Conservation (phyloP, 805 yeast genomes). For the Teunomyces cretensis region DNA sequence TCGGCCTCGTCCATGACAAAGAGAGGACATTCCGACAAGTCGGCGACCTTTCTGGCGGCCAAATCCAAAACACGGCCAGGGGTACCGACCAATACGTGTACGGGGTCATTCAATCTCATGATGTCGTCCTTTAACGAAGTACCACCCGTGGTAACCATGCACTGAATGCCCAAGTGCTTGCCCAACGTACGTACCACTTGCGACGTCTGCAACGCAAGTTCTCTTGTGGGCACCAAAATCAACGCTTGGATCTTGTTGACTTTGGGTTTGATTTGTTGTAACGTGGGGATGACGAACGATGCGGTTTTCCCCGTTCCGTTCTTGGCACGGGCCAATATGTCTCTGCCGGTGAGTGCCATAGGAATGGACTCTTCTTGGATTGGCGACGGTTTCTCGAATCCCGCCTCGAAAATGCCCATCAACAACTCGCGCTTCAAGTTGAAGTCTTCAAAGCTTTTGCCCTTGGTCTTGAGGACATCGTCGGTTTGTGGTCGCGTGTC, state of each 20-base stretch:
- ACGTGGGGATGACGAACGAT: conserved; percentile 90
- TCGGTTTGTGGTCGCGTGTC: conserved; percentile 97
- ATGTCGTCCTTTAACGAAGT: conserved; percentile 93
- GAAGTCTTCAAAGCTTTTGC: conserved; percentile 89
- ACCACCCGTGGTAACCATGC: conserved; percentile 99
- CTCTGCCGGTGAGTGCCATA: conserved; percentile 92
- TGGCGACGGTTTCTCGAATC: conserved; percentile 97
- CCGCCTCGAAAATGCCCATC: conserved; percentile 99
- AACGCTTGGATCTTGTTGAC: conserved; percentile 84
- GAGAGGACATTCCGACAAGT: conserved; percentile 78
- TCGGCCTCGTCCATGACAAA: conserved; percentile 99
- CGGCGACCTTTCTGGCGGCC: conserved; percentile 85
- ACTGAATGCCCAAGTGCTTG: conserved; percentile 85
- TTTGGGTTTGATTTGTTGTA: conserved; percentile 86
- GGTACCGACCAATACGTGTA: conserved; percentile 93
- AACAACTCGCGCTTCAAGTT: conserved; percentile 86
- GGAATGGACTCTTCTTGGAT: conserved; percentile 98
- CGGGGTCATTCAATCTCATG: conserved; percentile 86
- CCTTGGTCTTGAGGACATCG: conserved; percentile 89
- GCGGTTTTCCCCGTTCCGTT: conserved; percentile 99
- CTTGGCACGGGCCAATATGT: conserved; percentile 94
- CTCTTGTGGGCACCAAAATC: conserved; percentile 95
- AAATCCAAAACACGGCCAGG: conserved; percentile 97
- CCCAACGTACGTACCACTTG: conserved; percentile 96
- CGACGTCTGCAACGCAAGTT: conserved; percentile 94